These are phyloP conservation scores for Zygoascus hellenicus DNA, from an alignment of 1,139 yeast species.

Conservation along the genomic window DNA sequence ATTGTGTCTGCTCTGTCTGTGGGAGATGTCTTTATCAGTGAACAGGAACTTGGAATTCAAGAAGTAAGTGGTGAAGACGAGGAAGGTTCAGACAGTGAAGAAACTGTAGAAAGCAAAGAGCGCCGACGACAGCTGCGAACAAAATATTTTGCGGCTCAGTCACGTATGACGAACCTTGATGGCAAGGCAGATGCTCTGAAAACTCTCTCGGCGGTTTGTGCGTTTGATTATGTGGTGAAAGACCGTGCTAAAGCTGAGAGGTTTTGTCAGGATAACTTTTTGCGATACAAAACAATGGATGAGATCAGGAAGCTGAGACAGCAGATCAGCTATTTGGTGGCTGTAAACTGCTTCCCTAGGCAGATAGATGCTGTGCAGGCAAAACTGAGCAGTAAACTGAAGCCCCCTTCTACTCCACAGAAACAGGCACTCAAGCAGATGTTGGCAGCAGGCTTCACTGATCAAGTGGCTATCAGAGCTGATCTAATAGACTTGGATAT, in stretches of 20 bases:
- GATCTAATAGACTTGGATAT: slow-evolving; percentile 63
- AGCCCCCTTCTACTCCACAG: slow-evolving; percentile 66
- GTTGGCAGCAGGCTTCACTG: slow-evolving; percentile 87
- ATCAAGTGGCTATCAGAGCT: slow-evolving; percentile 81
- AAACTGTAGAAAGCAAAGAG: slow-evolving; percentile 36
- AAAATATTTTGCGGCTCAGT: slow-evolving; percentile 52
- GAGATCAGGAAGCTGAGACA: slow-evolving; percentile 77
- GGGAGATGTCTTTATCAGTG: slow-evolving; percentile 82
- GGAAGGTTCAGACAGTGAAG: slow-evolving; percentile 28
- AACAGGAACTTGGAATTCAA: slow-evolving; percentile 59
- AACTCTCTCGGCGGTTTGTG: slow-evolving; percentile 79
- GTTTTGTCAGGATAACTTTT: slow-evolving; percentile 56
- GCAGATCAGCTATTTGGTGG: slow-evolving; percentile 73
- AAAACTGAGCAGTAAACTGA: slow-evolving; percentile 50
- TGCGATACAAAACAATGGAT: slow-evolving; percentile 58
- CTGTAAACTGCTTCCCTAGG: slow-evolving; percentile 48
- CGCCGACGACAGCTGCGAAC: slow-evolving; percentile 42
- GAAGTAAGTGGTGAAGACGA: slow-evolving; percentile 18
- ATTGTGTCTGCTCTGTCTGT: slow-evolving; percentile 90
- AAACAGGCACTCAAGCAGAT: slow-evolving; percentile 80
- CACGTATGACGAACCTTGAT: slow-evolving; percentile 62
- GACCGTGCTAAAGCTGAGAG: slow-evolving; percentile 18
- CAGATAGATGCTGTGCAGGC: slow-evolving; percentile 44
- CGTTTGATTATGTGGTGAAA: slow-evolving; percentile 58
- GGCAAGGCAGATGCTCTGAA: slow-evolving; percentile 67